Percentiles rank a stretch among this genome's conserved stretches.
These are phyloP conservation scores for Eustoma russellianum DNA, from an alignment of 257 asterid species.

Conservation along the genomic window DNA sequence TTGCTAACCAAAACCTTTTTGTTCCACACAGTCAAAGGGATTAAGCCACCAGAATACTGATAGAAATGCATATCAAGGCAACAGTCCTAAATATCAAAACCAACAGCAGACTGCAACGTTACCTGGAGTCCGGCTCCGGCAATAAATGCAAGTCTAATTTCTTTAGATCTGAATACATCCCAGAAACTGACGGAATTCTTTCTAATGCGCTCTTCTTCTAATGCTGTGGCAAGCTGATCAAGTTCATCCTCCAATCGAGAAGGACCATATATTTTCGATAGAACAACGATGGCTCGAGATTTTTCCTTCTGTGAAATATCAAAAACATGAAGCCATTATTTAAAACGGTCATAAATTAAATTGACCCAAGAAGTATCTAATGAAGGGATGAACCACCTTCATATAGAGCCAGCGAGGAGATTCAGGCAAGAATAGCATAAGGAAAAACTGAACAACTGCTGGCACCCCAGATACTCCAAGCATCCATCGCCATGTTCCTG, in stretches of 20 bases:
- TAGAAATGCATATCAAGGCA: background rate
- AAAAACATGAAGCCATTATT: background rate
- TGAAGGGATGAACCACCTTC: conserved; percentile 35
- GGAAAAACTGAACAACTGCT: conserved; percentile 60
- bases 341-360: background rate
- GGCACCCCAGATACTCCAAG: conserved; percentile 89
- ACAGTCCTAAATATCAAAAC: background rate
- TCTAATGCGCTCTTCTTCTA: conserved; percentile 64
- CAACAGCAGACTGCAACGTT: background rate
- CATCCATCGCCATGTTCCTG: conserved; percentile 99
- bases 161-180: conserved; percentile 63
- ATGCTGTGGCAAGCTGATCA: conserved; percentile 67
- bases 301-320: conserved; percentile 54
- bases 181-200: conserved; percentile 36
- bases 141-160: conserved; percentile 75
- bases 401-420: conserved; percentile 97
- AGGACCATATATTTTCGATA: conserved; percentile 85
- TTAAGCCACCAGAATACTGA: background rate
- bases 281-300: conserved; percentile 70
- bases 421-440: conserved; percentile 86
- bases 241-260: conserved; percentile 71
- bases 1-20: no score
- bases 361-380: background rate
- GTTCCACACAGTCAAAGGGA: background rate
- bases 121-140: conserved; percentile 97